A percentile compares a stretch with the other conserved stretches of the same genome.
phyloP scores from a whole-genome alignment of 2,329 filamentous ascomycete genomes.

The Huntiella omanensis region DNA sequence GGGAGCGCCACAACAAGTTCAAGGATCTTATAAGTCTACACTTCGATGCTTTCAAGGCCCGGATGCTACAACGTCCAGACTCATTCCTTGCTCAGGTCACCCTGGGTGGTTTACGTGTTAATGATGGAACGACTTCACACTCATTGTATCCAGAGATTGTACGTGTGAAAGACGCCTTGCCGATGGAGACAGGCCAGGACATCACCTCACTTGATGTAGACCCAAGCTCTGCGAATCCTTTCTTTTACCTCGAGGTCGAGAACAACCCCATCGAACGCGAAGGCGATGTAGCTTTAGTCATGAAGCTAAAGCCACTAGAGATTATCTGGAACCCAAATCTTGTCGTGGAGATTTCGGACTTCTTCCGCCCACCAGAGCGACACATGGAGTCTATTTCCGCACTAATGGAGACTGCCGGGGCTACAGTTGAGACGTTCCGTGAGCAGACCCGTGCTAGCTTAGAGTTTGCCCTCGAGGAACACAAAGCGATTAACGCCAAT shows the following conservation, averaged over 20 bases:
- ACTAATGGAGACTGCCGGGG: conserved; percentile 85
- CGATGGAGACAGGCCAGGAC: not conserved
- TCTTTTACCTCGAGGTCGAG: conserved; percentile 86
- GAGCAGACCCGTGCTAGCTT: conserved; percentile 92
- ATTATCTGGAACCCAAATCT: conserved; percentile 96
- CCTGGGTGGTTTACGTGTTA: conserved; percentile 80
- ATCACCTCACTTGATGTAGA: not conserved
- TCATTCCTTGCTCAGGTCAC: conserved; percentile 78
- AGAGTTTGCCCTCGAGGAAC: conserved; percentile 90
- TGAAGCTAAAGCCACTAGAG: conserved; percentile 87
- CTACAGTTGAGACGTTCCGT: conserved; percentile 82
- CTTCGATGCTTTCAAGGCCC: conserved; percentile 88
- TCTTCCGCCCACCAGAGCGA: conserved; percentile 88
- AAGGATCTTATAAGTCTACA: conserved; percentile 71
- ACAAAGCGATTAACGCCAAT: conserved; percentile 94
- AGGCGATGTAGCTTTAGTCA: conserved; percentile 74
- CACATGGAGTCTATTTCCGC: conserved; percentile 98
- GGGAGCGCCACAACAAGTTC: conserved; percentile 42
- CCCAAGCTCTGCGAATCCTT: conserved; percentile 37
- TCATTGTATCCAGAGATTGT: conserved; percentile 92
- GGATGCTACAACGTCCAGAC: conserved; percentile 74
- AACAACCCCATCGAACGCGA: conserved; percentile 86
- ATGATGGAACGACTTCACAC: conserved; percentile 84
- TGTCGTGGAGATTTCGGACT: conserved; percentile 74
- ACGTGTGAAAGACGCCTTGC: conserved; percentile 71